Base-by-base conservation (phyloP, 331 rosid species). In the Quercus phellos region DNA sequence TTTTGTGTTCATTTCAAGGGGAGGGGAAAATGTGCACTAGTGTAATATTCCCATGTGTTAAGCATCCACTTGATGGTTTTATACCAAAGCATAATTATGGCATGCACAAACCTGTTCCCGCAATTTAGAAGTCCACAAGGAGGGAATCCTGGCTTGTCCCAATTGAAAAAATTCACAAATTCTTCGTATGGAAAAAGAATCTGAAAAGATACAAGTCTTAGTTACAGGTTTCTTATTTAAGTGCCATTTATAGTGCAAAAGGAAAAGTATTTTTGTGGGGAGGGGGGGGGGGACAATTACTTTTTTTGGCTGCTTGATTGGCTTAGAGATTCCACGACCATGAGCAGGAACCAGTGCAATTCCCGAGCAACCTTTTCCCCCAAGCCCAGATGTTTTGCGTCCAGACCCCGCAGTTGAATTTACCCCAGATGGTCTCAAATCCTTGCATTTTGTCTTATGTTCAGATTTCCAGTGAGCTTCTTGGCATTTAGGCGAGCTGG, bases 111-210 rank as follows among this genome's bases (percentile, higher is more conserved):
- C 99, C 99, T 95, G 86, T 95, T 95, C 77, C 97, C 97, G 74
- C 96, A 87, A 78, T 95, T 95, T 83, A 90, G 78, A 32, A 95
- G 97, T 73, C 99, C 99, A 75, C 99, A 93, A 56, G 99, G 98
- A 80, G 78, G 86, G 87, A 85, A 87, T 64, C 91, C 85, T 17
- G 81, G 83, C 73, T 88, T 93, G 73, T 91, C 83, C 98, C 96
- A 95, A 69, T 91, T 83, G 81, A 89, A 93, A 46, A 86, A 87
- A 56, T 85, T 83, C 69, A 95, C 83, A 89, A 95, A 95, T 72
- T 93, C 97, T 16, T 86, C 89, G 17, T 92, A 94, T 4, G 95
- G 90, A 85, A 92, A 94, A 84, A 94, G 97, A 88, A 87, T 88
- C 97, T 94, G 88, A 85, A 88, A 83, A 83, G 60, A 17, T 10